Base-by-base conservation (phyloP, 228 moss, liverwort and hornwort species). In the Sphagnum fallax region DNA sequence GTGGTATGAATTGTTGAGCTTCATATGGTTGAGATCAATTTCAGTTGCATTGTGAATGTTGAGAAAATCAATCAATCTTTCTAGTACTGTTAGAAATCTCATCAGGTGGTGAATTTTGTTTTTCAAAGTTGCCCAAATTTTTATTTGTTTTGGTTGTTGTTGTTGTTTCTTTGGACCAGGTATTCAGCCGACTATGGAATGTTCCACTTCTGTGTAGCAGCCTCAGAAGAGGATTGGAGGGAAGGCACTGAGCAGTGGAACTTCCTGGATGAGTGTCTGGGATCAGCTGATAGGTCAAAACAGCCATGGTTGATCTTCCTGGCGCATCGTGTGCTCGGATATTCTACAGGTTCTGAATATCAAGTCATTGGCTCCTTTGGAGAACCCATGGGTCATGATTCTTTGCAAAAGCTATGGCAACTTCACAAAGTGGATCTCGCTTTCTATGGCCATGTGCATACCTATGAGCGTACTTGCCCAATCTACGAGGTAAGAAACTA, bases 221-320 rank as follows among this genome's bases (percentile, higher is more conserved):
- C 87, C 53, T 75, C 92, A 8, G 92, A 92, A 74, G 49, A 68
- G 63, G 92, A 92, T 57, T 92, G 92, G 92, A 75, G 87, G 73
- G 79, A 78, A 67, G 89, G 87, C 52, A 71, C 82, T 10, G 89
- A 85, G 64, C 92, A 92, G 55, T 82, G 87, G 72, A 78, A 71
- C n/a, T 92, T 92, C 67, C 53, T 92, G 63, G 89, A 92, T 64
- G 67, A 92, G 48, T 92, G 92, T 71, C 76, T 92, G 61, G 78
- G 76, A 14, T 75, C 82, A 60, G 89, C 82, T 57, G 92, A 92
- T 72, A 77, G 92, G 78, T 80, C 85, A 67, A 80, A 68, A 8
- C 92, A 92, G 63, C 92, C 92, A 7, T 92, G 92, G 92, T 69
- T 92, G 68, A 87, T 92, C 73, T 92, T 92, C 74, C 13, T 92